A percentile compares a stretch with the other conserved stretches of the same genome.
These are phyloP conservation scores for Pythium sp. DNA, from an alignment of 352 stramenopile species.

Conservation along the genomic window DNA sequence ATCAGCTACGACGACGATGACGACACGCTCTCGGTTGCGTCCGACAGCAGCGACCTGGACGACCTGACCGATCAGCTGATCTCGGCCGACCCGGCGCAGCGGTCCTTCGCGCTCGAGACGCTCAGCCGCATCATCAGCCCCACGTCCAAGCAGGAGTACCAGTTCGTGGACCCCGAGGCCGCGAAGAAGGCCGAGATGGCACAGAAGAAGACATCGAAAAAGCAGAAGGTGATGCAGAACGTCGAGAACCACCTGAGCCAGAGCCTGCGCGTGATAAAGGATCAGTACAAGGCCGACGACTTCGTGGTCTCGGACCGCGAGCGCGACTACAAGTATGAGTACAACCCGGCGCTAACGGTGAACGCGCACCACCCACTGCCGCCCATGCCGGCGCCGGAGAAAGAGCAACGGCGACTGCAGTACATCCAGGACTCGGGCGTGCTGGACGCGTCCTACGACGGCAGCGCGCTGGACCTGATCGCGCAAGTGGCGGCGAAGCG, in stretches of 20 bases:
- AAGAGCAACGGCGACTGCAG: conserved; percentile 41
- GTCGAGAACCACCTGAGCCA: conserved; percentile 45
- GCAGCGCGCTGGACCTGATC: conserved; percentile 46
- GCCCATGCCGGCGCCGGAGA: conserved; percentile 31
- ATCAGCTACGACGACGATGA: conserved; percentile 23
- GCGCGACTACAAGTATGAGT: conserved; percentile 50
- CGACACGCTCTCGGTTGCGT: conserved; percentile 24
- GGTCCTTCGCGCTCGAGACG: conserved; percentile 41
- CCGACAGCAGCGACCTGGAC: conserved; percentile 26
- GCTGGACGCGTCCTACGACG: conserved; percentile 41
- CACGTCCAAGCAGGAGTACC: conserved; percentile 12
- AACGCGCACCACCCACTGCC: conserved; percentile 44
- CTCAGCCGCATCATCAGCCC: conserved; percentile 40
- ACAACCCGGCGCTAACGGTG: conserved; percentile 29
- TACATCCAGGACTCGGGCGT: conserved; percentile 47
- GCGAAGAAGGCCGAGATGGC: conserved; percentile 2
- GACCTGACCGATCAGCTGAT: conserved; percentile 33
- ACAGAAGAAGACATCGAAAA: conserved; percentile 18
- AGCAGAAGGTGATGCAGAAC: conserved; percentile 28
- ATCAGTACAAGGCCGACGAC: conserved; percentile 17
- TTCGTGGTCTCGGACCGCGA: conserved; percentile 12
- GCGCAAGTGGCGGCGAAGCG: conserved; percentile 49
- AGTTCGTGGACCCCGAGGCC: conserved; percentile 4
- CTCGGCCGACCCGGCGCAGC: conserved; percentile 33
- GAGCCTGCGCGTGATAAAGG: conserved; percentile 20